Percentiles rank a stretch among this genome's conserved stretches.
Conservation (phyloP, 306 rosid genomes). For the Bauhinia variegata region DNA sequence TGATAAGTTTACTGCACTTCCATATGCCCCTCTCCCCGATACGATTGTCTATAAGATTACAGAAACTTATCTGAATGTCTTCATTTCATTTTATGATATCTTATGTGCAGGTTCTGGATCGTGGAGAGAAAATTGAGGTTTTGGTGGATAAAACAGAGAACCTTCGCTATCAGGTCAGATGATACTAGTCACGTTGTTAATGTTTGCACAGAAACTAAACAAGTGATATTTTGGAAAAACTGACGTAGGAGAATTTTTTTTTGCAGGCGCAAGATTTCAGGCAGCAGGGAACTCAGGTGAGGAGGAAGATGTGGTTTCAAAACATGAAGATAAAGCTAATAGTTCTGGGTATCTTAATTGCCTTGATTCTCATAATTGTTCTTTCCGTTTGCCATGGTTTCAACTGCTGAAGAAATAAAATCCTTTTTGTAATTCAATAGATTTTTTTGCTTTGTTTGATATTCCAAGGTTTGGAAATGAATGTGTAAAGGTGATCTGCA, state of each 20-base stretch:
- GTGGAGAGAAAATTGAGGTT: slow-evolving; percentile 67
- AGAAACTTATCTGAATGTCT: background rate
- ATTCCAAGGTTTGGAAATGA: no score
- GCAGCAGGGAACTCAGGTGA: slow-evolving; percentile 61
- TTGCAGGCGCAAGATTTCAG: slow-evolving; percentile 77
- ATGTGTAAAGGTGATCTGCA: no score
- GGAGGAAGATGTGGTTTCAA: slow-evolving; percentile 86
- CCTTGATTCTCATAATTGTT: slow-evolving; percentile 73
- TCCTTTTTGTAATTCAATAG: no score
- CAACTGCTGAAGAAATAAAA: no score
- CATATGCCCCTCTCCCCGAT: no score
- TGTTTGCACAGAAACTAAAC: slow-evolving; percentile 12
- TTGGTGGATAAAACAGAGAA: slow-evolving; percentile 72
- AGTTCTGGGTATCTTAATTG: slow-evolving; percentile 65
- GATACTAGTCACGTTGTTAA: slow-evolving; percentile 1
- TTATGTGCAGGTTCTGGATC: slow-evolving; percentile 60
- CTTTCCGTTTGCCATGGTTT: slow-evolving; percentile 70
- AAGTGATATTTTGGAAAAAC: background rate
- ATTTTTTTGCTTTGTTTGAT: no score
- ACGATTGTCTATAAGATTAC: no score
- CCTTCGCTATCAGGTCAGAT: slow-evolving; percentile 66
- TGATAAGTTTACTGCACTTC: no score
- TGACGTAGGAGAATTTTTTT: background rate
- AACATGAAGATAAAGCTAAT: slow-evolving; percentile 90
- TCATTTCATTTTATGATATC: slow-evolving; percentile 2